These are phyloP conservation scores for Solanum rostratum DNA, from an alignment of 257 asterid species.

Conservation along the genomic window DNA sequence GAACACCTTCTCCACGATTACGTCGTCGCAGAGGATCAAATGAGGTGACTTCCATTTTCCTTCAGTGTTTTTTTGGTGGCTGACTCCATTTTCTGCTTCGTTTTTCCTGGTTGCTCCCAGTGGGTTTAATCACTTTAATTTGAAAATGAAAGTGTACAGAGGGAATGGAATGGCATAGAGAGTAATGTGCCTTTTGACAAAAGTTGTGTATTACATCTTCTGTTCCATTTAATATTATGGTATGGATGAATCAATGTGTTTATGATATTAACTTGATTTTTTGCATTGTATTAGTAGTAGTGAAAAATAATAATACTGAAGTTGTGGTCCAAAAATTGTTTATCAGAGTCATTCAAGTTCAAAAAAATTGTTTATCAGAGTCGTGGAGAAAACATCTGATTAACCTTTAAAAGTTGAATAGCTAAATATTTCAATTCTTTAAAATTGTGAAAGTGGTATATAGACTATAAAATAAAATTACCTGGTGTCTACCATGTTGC, in stretches of 20 bases:
- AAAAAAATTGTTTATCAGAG: too few species aligned
- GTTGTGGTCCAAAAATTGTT: background rate
- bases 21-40: constrained; percentile 90
- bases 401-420: background rate
- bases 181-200: background rate
- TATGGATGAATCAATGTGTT: background rate
- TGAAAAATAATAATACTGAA: background rate
- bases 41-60: constrained; percentile 49
- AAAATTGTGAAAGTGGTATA: background rate
- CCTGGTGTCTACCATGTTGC: background rate
- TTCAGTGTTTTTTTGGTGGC: background rate
- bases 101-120: background rate
- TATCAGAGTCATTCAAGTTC: too few species aligned
- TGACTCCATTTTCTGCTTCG: background rate
- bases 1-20: constrained; percentile 42
- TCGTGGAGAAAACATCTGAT: background rate
- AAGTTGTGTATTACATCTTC: background rate
- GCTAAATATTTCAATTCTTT: background rate
- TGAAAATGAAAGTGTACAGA: background rate
- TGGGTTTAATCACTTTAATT: background rate
- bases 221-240: background rate
- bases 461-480: background rate
- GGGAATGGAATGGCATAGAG: background rate
- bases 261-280: background rate
- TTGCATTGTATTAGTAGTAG: background rate